A percentile compares a stretch with the other conserved stretches of the same genome.
Evolutionary conservation across 768 basidiomycete genomes (phyloP).

Genomic region (Pleurotus djamor): DNA sequence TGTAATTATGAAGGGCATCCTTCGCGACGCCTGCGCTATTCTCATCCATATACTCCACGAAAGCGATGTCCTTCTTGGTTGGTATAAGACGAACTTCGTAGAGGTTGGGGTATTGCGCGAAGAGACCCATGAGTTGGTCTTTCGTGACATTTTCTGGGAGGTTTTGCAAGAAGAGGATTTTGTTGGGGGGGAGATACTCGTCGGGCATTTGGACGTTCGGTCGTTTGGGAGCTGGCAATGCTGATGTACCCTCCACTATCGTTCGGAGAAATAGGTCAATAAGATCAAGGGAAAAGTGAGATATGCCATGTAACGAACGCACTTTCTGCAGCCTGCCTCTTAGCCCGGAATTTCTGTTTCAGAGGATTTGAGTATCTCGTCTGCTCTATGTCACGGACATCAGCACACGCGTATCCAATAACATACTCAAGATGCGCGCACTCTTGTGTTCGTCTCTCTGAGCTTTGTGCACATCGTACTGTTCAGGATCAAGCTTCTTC

Average conservation of each 20-base stretch:
- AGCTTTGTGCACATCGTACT: constrained; percentile 75
- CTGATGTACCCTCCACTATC: constrained; percentile 67
- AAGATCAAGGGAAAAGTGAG: constrained; percentile 8
- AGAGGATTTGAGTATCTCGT: constrained; percentile 90
- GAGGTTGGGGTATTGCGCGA: constrained; percentile 93
- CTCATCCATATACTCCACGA: constrained; percentile 98
- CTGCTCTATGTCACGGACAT: constrained; percentile 42
- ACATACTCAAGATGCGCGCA: constrained; percentile 36
- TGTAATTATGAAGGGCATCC: constrained; percentile 97
- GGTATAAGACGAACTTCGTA: constrained; percentile 99
- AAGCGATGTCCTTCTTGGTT: constrained; percentile 95
- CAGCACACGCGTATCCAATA: neutral
- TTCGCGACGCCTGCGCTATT: constrained; percentile 87
- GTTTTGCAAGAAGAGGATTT: constrained; percentile 97
- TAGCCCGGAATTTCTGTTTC: constrained; percentile 80
- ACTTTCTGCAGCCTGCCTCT: constrained; percentile 83
- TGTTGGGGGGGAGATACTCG: constrained; percentile 99
- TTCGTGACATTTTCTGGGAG: constrained; percentile 91
- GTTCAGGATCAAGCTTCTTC: constrained; percentile 62
- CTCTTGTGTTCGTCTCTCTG: constrained; percentile 82
- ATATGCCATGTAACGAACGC: constrained; percentile 14
- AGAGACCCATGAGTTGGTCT: constrained; percentile 86
- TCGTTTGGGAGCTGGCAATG: constrained; percentile 67
- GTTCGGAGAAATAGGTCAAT: neutral
- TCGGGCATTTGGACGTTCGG: constrained; percentile 97